Conservation (phyloP, 352 stramenopile species). For the Lagenidium giganteum region DNA sequence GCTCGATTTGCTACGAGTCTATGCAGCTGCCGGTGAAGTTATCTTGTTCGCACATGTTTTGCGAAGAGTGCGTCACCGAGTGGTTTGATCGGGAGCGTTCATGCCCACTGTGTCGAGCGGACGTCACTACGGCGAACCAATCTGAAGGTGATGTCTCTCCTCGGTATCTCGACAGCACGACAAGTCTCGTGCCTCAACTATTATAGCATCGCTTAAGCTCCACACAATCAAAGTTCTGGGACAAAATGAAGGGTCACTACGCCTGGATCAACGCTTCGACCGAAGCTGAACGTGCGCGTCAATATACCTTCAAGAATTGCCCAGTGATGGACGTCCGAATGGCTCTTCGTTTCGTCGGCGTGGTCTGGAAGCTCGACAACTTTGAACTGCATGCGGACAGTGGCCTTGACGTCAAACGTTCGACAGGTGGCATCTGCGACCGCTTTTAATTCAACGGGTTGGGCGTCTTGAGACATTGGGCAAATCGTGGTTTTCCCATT, state of each 20-base stretch:
- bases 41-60: constrained; percentile 78
- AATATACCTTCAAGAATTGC: constrained; percentile 53
- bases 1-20: constrained; percentile 78
- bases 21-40: constrained; percentile 75
- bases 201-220: constrained; percentile 24
- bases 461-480: constrained; percentile 57
- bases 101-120: constrained; percentile 68
- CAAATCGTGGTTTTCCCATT: constrained; percentile 58
- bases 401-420: constrained; percentile 49
- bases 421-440: constrained; percentile 11
- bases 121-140: constrained; percentile 20
- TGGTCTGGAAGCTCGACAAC: constrained; percentile 36
- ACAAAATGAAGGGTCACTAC: constrained; percentile 40
- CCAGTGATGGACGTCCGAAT: no score
- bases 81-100: constrained; percentile 84
- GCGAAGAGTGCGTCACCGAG: constrained; percentile 78
- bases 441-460: constrained; percentile 50
- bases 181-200: constrained; percentile 69
- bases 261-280: constrained; percentile 40
- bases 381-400: constrained; percentile 73
- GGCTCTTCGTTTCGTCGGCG: no score
- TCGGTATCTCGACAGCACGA: constrained; percentile 72
- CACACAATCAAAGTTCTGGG: neutral
- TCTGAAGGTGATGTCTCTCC: constrained; percentile 35
- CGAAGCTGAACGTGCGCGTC: constrained; percentile 48